Evolutionary conservation across 495 filamentous ascomycete genomes (phyloP), one percentile per base, ranked within the genome.

Genomic region (Ramalina peruviana): DNA sequence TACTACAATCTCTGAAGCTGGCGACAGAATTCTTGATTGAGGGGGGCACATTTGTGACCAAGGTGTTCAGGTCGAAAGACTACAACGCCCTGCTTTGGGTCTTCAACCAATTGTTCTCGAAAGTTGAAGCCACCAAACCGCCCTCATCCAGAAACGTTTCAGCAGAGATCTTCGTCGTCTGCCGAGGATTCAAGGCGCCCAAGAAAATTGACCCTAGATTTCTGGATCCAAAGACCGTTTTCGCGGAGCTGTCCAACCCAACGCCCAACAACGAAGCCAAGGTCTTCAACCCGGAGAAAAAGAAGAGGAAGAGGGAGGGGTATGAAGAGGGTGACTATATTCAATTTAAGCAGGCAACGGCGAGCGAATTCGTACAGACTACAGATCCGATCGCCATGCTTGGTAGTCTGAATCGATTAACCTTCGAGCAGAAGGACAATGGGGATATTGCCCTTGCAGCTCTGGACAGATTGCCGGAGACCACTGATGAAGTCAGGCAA

Each of bases 111-210:
- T 72, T 97, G 3, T 98, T 98, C 71, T 74, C 72, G 25, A 90
- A 89, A 41, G 92, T 98, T 45, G 88, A 97, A 59, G 88, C 92
- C 5, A 98, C 92, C 9, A 98, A 98, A 66, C 92, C 92, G 12
- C 92, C 92, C 4, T 95, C 90, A 4, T 94, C 87, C 1, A 74
- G 92, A 67, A 95, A 89, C 54, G 92, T 97, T 23, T 94, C 88
- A 21, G 90, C 90, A 49, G 90, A 97, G 72, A 97, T 96, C 45
- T 97, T 96, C 72, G 92, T 96, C 54, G 90, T 97, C 19, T 97
- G 92, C 64, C 81, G 81, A 48, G 90, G 89, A 4, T 97, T 78
- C 73, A 92, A 87, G 69, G 92, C 92, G 1, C 93, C 92, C 1
- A 95, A 94, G 64, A 76, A 78, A 45, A 77, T 98, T 50, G 92